Evolutionary conservation across 73 alveolate species (phyloP), one percentile per base, ranked within the genome.

Genomic region (Paramecium sexaurelia): DNA sequence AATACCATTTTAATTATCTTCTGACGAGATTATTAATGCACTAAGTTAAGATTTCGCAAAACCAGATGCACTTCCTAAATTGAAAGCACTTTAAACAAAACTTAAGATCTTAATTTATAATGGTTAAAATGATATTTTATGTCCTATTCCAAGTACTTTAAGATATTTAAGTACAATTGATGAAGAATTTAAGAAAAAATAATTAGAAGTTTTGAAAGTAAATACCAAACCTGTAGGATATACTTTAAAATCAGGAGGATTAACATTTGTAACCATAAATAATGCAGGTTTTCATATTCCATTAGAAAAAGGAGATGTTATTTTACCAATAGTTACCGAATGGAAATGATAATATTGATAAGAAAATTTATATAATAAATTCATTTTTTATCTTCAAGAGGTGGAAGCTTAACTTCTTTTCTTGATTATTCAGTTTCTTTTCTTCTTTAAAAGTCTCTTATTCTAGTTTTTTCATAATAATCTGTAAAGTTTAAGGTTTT

Each of bases 381-480:
- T 73, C 87, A 73, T 73, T 73, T 73, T 73, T 39, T 73, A 39
- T 73, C 87, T 4, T 73, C 87, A 27, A 73, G 36, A 11, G 22
- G 19, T 73, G 87, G 87, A 27, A 73, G 56, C 35, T 73, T 73
- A 27, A 73, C 87, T 36, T 73, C 57, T 35, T 73, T 73, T 36
- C 87, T 73, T 73, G 20, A 2, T 39, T 39, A n/a, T 39, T 73
- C 87, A 15, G 87, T 22, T 9, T 73, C 87, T 8, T 36, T 95
- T 84, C 92, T 94, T 93, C 56, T 66, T 88, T 51, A 84, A 67
- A 85, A 56, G 15, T 95, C 96, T 91, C 96, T 91, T 43, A 84
- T 95, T 47, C 94, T 95, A 20, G 94, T 86, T 92, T 93, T 93
- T 69, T 94, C 96, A 39, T 93, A 92, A 66, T 94, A 95, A 75